Evolutionary conservation across 345 rosid species (phyloP).

Genomic region (Mercurialis annua): DNA sequence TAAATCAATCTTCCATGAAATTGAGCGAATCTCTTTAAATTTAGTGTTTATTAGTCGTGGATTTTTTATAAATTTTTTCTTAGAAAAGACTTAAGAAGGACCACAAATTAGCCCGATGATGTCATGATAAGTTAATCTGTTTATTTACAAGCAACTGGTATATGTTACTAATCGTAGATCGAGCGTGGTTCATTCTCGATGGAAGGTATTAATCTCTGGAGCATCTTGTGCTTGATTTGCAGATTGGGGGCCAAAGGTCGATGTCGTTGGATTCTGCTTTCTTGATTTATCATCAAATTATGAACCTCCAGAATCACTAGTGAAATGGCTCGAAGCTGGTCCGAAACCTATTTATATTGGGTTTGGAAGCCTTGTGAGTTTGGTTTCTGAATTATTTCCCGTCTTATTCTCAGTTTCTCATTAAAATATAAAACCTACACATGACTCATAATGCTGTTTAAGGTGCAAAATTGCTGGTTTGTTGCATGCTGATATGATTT

Average conservation of each 20-base stretch:
- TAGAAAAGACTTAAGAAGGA: not conserved
- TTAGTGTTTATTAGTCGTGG: not conserved
- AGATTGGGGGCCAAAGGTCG: slow-evolving; percentile 98
- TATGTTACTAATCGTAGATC: not conserved
- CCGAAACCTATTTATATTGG: slow-evolving; percentile 91
- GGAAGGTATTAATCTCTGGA: slow-evolving; percentile 17
- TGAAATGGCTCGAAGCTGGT: slow-evolving; percentile 91
- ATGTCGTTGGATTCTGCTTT: slow-evolving; percentile 97
- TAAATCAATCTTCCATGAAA: not conserved
- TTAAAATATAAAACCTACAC: not conserved
- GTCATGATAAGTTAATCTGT: not conserved
- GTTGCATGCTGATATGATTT: not conserved
- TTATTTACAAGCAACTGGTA: not conserved
- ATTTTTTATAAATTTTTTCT: not conserved
- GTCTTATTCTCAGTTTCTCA: not conserved
- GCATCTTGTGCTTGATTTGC: slow-evolving; percentile 23
- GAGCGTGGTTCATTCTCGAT: not conserved
- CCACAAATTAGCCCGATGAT: not conserved
- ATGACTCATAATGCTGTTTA: not conserved
- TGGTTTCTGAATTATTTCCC: slow-evolving; percentile 17
- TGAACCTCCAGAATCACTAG: slow-evolving; percentile 86
- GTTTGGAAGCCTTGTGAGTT: slow-evolving; percentile 97
- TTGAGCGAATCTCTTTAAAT: not conserved
- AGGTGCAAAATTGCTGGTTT: not conserved
- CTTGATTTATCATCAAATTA: slow-evolving; percentile 98